Conservation (phyloP, 352 stramenopile species). For the Phytophthora syringae region DNA sequence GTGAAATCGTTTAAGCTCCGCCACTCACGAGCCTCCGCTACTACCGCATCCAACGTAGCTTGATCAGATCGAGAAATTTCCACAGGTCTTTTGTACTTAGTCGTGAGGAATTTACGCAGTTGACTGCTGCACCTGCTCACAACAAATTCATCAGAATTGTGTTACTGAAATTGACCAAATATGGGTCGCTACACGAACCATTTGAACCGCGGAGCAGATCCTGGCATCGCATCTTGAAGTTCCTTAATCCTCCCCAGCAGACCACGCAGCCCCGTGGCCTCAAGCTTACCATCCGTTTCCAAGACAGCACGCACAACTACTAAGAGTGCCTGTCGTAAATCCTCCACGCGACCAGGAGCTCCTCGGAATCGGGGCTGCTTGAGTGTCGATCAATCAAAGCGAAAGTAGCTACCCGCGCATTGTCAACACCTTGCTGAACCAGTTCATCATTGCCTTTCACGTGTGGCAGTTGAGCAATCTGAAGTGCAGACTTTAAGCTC, state of each 20-base stretch:
- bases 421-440: slow-evolving; percentile 11
- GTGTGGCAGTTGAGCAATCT: slow-evolving; percentile 8
- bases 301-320: slow-evolving; percentile 11
- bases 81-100: slow-evolving; percentile 18
- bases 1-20: slow-evolving; percentile 14
- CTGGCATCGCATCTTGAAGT: slow-evolving; percentile 15
- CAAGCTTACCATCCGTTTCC: slow-evolving; percentile 12
- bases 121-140: slow-evolving; percentile 12
- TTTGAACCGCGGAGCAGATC: slow-evolving; percentile 12
- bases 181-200: slow-evolving; percentile 9
- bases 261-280: slow-evolving; percentile 13
- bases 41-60: not conserved
- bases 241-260: slow-evolving; percentile 9
- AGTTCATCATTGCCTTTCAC: slow-evolving; percentile 12
- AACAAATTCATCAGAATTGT: too few relatives aligned
- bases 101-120: slow-evolving; percentile 18
- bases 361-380: not conserved
- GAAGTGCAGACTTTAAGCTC: slow-evolving; percentile 11
- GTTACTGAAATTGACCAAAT: too few relatives aligned
- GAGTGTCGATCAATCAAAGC: not conserved
- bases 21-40: slow-evolving; percentile 8
- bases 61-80: slow-evolving; percentile 2
- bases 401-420: not conserved
- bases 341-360: slow-evolving; percentile 1
- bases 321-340: slow-evolving; percentile 13